Percentiles rank a stretch among this genome's conserved stretches.
Conservation (phyloP, 2,329 filamentous ascomycete species). For the Cercospora zeina region DNA sequence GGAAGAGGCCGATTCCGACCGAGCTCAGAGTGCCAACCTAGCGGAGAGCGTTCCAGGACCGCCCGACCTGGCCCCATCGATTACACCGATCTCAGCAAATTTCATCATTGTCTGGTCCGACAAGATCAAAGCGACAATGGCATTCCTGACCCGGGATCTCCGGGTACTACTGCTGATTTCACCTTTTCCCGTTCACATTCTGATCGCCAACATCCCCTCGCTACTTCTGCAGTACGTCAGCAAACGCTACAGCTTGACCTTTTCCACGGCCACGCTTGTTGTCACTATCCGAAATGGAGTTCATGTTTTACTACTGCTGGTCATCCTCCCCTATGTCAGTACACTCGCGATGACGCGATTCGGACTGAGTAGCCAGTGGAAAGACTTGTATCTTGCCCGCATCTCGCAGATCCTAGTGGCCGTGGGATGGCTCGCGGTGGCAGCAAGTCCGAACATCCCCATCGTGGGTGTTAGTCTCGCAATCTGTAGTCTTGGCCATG, state of each 20-base stretch:
- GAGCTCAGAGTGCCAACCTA: background rate
- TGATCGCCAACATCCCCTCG: conserved; percentile 33
- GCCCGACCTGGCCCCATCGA: background rate
- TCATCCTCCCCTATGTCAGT: conserved; percentile 37
- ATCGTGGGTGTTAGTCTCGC: conserved; percentile 45
- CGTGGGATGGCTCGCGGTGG: conserved; percentile 37
- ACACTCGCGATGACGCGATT: conserved; percentile 28
- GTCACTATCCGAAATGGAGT: conserved; percentile 37
- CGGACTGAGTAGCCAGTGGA: conserved; percentile 30
- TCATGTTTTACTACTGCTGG: conserved; percentile 37
- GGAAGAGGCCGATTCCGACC: background rate
- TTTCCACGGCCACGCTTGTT: conserved; percentile 40
- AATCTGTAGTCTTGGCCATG: conserved; percentile 50
- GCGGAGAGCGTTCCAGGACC: background rate
- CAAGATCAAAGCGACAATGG: conserved; percentile 28
- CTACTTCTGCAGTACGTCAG: conserved; percentile 57
- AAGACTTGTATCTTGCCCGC: conserved; percentile 40
- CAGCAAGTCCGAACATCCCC: conserved; percentile 36
- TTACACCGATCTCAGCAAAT: background rate
- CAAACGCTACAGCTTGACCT: conserved; percentile 54
- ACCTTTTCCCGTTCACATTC: conserved; percentile 36
- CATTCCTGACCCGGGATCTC: conserved; percentile 38
- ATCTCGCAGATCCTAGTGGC: conserved; percentile 34
- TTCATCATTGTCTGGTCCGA: conserved; percentile 3
- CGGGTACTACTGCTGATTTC: conserved; percentile 38